phyloP scores from a whole-genome alignment of 2,329 filamentous ascomycete genomes.

The Monosporascus sp. region DNA sequence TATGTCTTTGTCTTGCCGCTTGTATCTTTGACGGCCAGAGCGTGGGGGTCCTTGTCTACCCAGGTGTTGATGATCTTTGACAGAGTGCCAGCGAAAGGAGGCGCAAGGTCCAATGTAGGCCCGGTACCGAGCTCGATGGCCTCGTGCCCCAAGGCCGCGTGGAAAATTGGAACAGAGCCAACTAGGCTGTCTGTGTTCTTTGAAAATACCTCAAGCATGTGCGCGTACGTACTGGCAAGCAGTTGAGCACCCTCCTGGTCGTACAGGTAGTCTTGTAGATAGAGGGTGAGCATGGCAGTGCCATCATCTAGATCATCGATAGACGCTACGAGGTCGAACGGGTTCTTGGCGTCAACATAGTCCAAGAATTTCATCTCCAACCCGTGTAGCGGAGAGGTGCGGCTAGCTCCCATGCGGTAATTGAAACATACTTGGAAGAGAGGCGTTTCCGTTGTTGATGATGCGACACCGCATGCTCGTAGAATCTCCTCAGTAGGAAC shows the following conservation, averaged over 20 bases:
- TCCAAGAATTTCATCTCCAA: conserved; percentile 1
- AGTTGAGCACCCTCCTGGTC: background rate
- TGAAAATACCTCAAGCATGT: background rate
- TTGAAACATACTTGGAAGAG: conserved; percentile 17
- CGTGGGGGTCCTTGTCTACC: background rate
- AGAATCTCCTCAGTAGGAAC: conserved; percentile 9
- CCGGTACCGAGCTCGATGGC: background rate
- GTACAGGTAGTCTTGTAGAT: conserved; percentile 7
- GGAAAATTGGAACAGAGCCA: background rate
- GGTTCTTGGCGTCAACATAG: conserved; percentile 12
- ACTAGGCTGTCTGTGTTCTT: background rate
- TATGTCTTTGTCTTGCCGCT: conserved; percentile 22
- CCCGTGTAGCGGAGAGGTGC: background rate
- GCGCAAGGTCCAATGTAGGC: background rate
- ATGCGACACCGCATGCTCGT: conserved; percentile 1
- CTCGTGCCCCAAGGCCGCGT: background rate
- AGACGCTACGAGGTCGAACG: conserved; percentile 24
- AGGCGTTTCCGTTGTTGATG: conserved; percentile 9
- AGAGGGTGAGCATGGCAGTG: conserved; percentile 4
- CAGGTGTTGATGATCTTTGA: background rate
- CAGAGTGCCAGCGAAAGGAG: background rate
- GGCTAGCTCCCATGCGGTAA: conserved; percentile 7
- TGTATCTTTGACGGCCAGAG: background rate
- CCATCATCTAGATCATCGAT: conserved; percentile 7
- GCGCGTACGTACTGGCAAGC: background rate